These are phyloP conservation scores for Termitomyces heimii DNA, from an alignment of 768 basidiomycete species.

Conservation along the genomic window DNA sequence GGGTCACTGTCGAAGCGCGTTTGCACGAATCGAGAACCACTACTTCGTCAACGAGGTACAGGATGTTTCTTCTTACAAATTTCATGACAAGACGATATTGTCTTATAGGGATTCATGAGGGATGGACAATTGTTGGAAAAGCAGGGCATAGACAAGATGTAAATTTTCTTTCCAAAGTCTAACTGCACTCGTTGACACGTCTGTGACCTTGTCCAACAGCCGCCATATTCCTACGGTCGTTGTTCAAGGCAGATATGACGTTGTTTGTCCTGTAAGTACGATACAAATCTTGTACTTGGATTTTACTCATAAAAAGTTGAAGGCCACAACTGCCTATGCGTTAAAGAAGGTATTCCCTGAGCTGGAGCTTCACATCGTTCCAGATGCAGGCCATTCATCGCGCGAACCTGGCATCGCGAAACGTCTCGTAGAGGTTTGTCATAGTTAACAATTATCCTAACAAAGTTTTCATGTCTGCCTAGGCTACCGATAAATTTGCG, in stretches of 20 bases:
- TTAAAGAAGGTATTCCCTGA: conserved; percentile 86
- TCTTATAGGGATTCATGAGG: conserved; percentile 72
- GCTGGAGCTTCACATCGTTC: conserved; percentile 66
- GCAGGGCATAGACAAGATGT: conserved; percentile 89
- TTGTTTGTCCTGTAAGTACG: conserved; percentile 71
- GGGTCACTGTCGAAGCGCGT: conserved; percentile 46
- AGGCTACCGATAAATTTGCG: conserved; percentile 39
- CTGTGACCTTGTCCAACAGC: conserved; percentile 27
- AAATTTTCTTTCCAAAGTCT: conserved; percentile 13
- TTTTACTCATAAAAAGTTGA: background rate
- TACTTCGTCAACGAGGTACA: conserved; percentile 79
- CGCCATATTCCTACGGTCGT: conserved; percentile 83
- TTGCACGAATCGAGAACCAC: conserved; percentile 87
- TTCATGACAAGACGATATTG: background rate
- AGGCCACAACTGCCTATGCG: conserved; percentile 77
- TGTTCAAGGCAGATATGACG: conserved; percentile 86
- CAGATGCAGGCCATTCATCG: conserved; percentile 85
- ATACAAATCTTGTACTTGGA: background rate
- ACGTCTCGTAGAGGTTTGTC: conserved; percentile 61
- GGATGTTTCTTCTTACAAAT: conserved; percentile 8
- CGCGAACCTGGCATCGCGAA: conserved; percentile 67
- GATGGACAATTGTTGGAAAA: conserved; percentile 82
- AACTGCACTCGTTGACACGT: background rate
- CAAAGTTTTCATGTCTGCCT: background rate
- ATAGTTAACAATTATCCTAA: background rate